Evolutionary conservation across 1,139 yeast species (phyloP), one percentile per base, ranked within the genome.

Genomic region (Kurtzmaniella quercitrusa): DNA sequence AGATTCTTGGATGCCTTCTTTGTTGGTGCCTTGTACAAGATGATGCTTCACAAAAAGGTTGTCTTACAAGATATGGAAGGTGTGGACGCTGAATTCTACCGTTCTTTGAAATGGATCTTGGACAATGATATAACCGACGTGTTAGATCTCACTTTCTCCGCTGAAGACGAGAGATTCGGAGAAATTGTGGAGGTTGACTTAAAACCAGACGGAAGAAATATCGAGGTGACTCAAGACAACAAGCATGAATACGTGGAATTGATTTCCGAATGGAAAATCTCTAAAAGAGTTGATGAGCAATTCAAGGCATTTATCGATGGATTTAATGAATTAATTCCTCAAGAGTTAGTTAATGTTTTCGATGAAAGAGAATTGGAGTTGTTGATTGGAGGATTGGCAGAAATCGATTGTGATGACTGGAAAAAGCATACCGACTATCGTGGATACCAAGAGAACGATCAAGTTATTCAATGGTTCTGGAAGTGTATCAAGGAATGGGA

Each of bases 391-490:
- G 99, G 99, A 63, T 83, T 93, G 60, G 95, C 98, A 2, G 98
- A 93, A 59, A 93, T 93, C 57, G 98, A 93, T 65, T 86, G 89
- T 47, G 97, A 89, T 54, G 99, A 93, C 69, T 93, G 99, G 99
- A 91, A 89, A 68, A 91, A 89, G 64, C 97, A 93, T 64, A 93
- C 98, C 22, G 98, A 93, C 64, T 93, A 93, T 67, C 81, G 98
- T 68, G 98, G 98, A 7, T 93, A 91, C 67, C 94, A 89, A 61
- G 98, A 93, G 67, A 82, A 80, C 51, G 98, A 94, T 66, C 96
- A 89, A 67, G 96, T 89, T 43, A 84, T 93, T 51, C 95, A 89
- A 70, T 93, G 98, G 98, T 93, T 93, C 78, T 93, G 98, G 98
- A 82, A 81, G 65, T 85, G 95, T 68, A 83, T 94, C 53, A 76